Evolutionary conservation across 495 filamentous ascomycete species (phyloP), one percentile per base, ranked within the genome.

Genomic region (Umbilicaria muhlenbergii): DNA sequence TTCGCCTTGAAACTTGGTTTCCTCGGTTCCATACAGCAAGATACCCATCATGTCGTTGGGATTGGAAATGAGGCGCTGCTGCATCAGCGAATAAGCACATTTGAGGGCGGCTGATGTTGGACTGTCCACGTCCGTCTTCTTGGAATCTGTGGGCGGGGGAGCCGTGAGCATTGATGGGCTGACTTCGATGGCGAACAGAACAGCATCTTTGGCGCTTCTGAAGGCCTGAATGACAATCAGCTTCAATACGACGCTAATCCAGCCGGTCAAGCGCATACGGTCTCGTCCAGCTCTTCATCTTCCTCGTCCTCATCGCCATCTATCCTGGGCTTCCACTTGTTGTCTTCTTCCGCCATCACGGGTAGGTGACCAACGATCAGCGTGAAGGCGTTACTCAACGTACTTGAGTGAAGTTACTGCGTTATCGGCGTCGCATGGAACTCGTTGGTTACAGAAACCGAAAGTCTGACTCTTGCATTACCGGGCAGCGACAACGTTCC

Each of bases 21-120:
- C 73, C 57, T 92, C 69, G 0, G 89, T 96, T 11, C 87, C 86
- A 48, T 91, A 96, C 7, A 99, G 73, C n/a, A 99, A 58, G 8
- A 99, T 80, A 3, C 89, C 89, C 67, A 99, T 94, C 89, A 95
- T 93, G 51, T 96, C 91, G 55, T 79, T 85, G 0, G 92, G 92
- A 49, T 88, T 88, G 2, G 87, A 87, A 54, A 99, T 95, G 52
- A 99, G 95, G 45, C 92, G 80, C 62, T 94, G 89, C 63, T 95
- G 88, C 81, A 96, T 94, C 42, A 99, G 70, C 42, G 83, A 74
- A 52, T 94, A 92, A 42, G 92, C 89, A 55, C 87, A 94, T 67
- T 93, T 93, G 19, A 99, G 68, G 6, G 92, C 88, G 14, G 92
- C 88, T 2, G 77, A 71, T 1, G 78, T 65, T 1, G 88, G 76